phyloP scores from a whole-genome alignment of 2,329 filamentous ascomycete genomes.

The Clonostachys sp. region DNA sequence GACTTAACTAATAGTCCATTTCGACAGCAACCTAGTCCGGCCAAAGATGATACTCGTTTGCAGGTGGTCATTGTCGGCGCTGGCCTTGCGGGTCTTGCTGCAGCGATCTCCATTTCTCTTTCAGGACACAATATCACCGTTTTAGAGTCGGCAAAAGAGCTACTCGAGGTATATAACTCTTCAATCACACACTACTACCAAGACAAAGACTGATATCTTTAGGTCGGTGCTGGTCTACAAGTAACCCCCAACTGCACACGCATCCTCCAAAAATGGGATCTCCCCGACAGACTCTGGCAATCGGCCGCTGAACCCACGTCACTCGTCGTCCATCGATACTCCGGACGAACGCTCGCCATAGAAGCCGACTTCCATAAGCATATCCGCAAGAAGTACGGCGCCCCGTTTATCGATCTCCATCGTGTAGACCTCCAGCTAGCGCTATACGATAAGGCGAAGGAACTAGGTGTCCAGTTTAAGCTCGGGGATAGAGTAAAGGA shows the following conservation, averaged over 20 bases:
- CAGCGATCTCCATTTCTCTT: too few species aligned
- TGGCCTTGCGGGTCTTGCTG: too few species aligned
- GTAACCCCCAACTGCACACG: conserved; percentile 22
- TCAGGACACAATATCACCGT: too few species aligned
- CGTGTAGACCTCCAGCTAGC: conserved; percentile 56
- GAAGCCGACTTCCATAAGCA: conserved; percentile 47
- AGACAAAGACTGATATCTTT: too few species aligned
- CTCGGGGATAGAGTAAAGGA: neutral
- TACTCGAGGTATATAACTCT: too few species aligned
- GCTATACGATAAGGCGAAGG: conserved; percentile 42
- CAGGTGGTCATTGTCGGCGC: too few species aligned
- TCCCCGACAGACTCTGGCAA: conserved; percentile 8
- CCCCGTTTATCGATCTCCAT: conserved; percentile 57
- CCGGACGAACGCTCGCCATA: conserved; percentile 40
- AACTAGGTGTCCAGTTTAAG: conserved; percentile 33
- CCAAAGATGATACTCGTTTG: too few species aligned
- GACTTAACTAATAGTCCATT: too few species aligned
- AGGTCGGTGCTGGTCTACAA: conserved; percentile 22
- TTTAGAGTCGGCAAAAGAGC: too few species aligned
- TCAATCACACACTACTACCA: too few species aligned
- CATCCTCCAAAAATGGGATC: conserved; percentile 22
- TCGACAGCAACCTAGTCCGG: too few species aligned
- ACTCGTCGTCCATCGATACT: conserved; percentile 48
- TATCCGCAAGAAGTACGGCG: conserved; percentile 47
- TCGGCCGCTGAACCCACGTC: conserved; percentile 32